These are phyloP conservation scores for Aechmea fasciata DNA, from an alignment of 176 grass and related monocot species.

Conservation along the genomic window DNA sequence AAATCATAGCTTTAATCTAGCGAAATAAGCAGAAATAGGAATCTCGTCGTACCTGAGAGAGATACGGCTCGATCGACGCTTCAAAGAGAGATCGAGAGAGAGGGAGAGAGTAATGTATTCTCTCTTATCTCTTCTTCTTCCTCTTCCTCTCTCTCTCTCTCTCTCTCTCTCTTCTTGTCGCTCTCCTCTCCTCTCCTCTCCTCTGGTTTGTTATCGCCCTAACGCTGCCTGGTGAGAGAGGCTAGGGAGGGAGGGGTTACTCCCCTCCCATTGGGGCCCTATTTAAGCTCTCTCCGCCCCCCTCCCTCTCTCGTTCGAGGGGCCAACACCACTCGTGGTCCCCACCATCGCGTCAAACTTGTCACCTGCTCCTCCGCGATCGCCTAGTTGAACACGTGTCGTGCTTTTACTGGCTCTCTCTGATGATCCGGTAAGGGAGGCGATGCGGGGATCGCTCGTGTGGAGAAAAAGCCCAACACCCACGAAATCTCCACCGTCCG, in stretches of 20 bases:
- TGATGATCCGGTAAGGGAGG: not conserved
- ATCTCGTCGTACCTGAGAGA: not conserved
- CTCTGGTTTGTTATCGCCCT: not conserved
- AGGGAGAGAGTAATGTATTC: not conserved
- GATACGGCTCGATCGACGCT: not conserved
- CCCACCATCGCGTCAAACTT: too few species aligned
- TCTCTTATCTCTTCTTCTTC: not conserved
- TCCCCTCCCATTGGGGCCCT: not conserved
- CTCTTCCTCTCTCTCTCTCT: not conserved
- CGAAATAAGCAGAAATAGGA: not conserved
- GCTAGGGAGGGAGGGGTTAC: not conserved
- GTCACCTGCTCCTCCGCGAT: not conserved
- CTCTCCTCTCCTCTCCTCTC: not conserved
- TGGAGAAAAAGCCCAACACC: not conserved
- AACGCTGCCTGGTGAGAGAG: not conserved
- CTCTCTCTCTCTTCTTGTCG: not conserved
- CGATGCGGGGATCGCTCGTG: not conserved
- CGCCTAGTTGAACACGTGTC: not conserved
- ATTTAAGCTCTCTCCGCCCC: not conserved
- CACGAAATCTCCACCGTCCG: not conserved
- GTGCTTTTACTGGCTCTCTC: not conserved
- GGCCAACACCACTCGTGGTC: not conserved
- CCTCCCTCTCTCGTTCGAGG: not conserved
- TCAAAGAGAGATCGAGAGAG: not conserved
- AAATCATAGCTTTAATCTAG: not conserved